Evolutionary conservation across 2,329 filamentous ascomycete species (phyloP).

Genomic region (Pseudogymnoascus sp.): DNA sequence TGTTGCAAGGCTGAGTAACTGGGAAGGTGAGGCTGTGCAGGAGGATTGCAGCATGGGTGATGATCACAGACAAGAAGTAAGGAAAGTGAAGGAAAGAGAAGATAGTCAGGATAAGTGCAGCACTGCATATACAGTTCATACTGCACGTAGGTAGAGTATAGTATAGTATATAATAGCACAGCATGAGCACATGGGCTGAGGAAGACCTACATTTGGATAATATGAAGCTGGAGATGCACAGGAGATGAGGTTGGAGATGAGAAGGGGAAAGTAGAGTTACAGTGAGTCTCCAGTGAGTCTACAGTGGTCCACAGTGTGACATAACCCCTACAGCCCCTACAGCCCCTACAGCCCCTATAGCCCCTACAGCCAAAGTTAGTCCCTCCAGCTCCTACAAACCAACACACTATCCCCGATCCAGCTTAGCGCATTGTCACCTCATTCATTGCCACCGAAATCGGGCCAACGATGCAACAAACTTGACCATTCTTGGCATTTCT

Average conservation of each 20-base stretch:
- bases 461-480: too few species aligned
- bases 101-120: neutral
- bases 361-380: too few species aligned
- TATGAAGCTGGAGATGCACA: neutral
- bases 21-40: neutral
- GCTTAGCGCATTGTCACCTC: neutral
- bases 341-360: neutral
- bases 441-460: neutral
- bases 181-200: neutral
- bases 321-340: neutral
- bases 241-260: neutral
- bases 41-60: neutral
- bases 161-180: neutral
- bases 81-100: neutral
- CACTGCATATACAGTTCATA: neutral
- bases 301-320: neutral
- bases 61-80: neutral
- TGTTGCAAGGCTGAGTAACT: neutral
- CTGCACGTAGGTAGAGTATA: neutral
- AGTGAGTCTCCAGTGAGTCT: neutral
- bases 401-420: neutral
- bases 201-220: constrained; percentile 1
- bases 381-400: too few species aligned
- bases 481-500: too few species aligned
- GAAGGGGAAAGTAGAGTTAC: too few species aligned